phyloP scores from a whole-genome alignment of 2,329 filamentous ascomycete genomes.

The Venturia carpophila region DNA sequence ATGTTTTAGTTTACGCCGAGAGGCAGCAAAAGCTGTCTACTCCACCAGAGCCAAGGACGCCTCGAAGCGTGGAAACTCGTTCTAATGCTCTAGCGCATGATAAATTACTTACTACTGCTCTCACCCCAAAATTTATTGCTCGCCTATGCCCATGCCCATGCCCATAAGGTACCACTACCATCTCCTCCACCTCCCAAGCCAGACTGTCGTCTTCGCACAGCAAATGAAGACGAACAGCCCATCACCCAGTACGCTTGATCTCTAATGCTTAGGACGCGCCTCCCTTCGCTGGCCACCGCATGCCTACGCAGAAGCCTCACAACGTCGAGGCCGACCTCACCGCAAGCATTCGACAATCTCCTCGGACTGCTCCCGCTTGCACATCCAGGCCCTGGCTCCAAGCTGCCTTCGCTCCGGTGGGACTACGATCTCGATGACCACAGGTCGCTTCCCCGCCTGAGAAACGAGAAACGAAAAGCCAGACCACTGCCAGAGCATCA shows the following conservation, averaged over 20 bases:
- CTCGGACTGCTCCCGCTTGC: neutral
- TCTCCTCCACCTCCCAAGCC: neutral
- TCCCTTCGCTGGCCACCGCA: slow-evolving; percentile 3
- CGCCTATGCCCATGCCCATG: too few relatives aligned
- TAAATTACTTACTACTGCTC: neutral
- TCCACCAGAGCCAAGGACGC: too few relatives aligned
- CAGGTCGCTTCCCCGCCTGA: neutral
- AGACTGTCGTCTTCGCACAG: neutral
- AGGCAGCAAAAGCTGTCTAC: neutral
- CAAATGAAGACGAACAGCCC: neutral
- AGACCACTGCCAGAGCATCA: neutral
- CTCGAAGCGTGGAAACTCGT: too few relatives aligned
- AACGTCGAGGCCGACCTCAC: neutral
- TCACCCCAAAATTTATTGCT: neutral
- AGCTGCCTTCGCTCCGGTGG: neutral
- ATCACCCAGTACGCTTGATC: neutral
- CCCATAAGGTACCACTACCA: too few relatives aligned
- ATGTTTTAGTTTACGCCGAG: neutral
- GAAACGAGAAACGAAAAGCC: slow-evolving; percentile 2
- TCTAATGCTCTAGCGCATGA: neutral
- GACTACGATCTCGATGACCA: slow-evolving; percentile 1
- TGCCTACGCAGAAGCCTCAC: slow-evolving; percentile 6
- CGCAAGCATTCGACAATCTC: neutral
- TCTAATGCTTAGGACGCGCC: slow-evolving; percentile 1
- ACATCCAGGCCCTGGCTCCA: neutral